Conservation (phyloP, 768 basidiomycete species). For the Suillus clintonianus region DNA sequence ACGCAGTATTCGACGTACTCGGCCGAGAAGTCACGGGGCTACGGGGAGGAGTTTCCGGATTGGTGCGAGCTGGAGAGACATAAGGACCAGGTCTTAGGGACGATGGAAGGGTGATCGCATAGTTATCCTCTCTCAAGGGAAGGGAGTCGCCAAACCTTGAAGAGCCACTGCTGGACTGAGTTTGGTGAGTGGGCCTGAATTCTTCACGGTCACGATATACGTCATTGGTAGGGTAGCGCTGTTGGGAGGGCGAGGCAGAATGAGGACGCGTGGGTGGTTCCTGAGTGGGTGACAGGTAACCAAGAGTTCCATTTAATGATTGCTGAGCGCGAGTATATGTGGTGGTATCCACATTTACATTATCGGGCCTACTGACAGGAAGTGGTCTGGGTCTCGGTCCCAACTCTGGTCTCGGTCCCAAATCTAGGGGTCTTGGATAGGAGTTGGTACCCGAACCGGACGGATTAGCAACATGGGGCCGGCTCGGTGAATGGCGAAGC, state of each 20-base stretch:
- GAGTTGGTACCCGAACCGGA: constrained; percentile 16
- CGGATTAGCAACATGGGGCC: constrained; percentile 24
- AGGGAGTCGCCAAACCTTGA: constrained; percentile 35
- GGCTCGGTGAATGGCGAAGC: constrained; percentile 32
- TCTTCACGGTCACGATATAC: constrained; percentile 27
- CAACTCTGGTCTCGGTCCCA: constrained; percentile 20
- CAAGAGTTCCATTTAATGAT: constrained; percentile 18
- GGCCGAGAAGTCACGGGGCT: constrained; percentile 58
- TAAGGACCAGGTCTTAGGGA: constrained; percentile 33
- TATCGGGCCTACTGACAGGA: constrained; percentile 25
- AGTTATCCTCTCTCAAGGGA: constrained; percentile 32
- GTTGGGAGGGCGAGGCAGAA: constrained; percentile 49
- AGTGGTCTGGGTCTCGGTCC: constrained; percentile 26
- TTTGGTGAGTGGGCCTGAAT: constrained; percentile 29
- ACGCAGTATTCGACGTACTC: constrained; percentile 34
- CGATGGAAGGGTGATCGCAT: constrained; percentile 22
- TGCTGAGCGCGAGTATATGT: constrained; percentile 15
- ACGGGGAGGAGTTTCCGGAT: constrained; percentile 56
- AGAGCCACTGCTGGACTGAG: constrained; percentile 27
- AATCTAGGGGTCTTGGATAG: constrained; percentile 20
- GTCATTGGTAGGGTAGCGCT: constrained; percentile 27
- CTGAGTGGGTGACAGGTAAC: constrained; percentile 45
- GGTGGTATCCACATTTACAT: constrained; percentile 17
- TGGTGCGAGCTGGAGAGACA: constrained; percentile 21
- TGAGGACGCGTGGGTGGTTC: constrained; percentile 67